A percentile compares a stretch with the other conserved stretches of the same genome.
Evolutionary conservation across 2,329 filamentous ascomycete species (phyloP).

Genomic region (Emmonsiellopsis sp.): DNA sequence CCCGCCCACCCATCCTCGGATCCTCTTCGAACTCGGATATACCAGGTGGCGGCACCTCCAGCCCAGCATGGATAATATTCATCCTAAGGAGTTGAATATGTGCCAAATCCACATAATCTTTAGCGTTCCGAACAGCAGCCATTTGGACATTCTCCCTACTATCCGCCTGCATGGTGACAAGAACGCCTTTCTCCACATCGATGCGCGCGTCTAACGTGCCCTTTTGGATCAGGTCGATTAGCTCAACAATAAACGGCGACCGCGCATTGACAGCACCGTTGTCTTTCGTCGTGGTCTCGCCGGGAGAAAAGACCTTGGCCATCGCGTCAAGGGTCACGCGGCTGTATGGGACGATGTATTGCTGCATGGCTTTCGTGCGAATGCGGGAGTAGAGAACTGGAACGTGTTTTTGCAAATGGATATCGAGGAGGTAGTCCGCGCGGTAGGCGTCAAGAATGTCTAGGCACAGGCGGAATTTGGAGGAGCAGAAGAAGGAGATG

Average conservation of each 20-base stretch:
- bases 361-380: slow-evolving; percentile 82
- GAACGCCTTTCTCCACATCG: slow-evolving; percentile 71
- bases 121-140: slow-evolving; percentile 58
- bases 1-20: not conserved
- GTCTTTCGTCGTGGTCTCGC: slow-evolving; percentile 35
- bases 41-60: slow-evolving; percentile 52
- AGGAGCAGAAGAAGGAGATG: slow-evolving; percentile 79
- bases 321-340: slow-evolving; percentile 74
- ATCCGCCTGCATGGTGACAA: slow-evolving; percentile 62
- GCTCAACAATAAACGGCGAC: slow-evolving; percentile 47
- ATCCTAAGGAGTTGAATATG: slow-evolving; percentile 69
- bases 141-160: slow-evolving; percentile 61
- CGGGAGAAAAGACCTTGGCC: slow-evolving; percentile 61
- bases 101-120: slow-evolving; percentile 64
- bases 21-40: not conserved
- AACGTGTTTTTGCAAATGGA: slow-evolving; percentile 72
- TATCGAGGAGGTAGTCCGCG: slow-evolving; percentile 80
- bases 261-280: slow-evolving; percentile 5
- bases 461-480: slow-evolving; percentile 79
- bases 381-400: slow-evolving; percentile 62
- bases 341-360: slow-evolving; percentile 87
- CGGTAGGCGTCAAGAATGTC: slow-evolving; percentile 72
- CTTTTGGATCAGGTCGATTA: slow-evolving; percentile 66
- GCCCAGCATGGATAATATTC: slow-evolving; percentile 63
- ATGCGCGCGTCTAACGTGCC: slow-evolving; percentile 68